Evolutionary conservation across 257 asterid genomes (phyloP).

Genomic region (Verbascum thapsus): DNA sequence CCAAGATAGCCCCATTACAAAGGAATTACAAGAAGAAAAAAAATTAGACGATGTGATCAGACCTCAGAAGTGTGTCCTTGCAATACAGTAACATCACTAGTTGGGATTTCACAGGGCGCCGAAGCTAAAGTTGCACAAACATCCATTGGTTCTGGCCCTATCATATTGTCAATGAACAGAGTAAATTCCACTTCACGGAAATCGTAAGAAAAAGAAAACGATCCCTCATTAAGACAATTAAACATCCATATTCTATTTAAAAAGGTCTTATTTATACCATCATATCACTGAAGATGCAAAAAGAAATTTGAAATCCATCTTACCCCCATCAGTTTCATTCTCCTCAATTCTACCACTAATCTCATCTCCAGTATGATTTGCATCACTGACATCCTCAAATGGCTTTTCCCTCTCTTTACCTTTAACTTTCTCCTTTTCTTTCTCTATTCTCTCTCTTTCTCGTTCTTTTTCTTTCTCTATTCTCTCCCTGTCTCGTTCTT

Average conservation of each 20-base stretch:
- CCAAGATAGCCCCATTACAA: slow-evolving; percentile 13
- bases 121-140: slow-evolving; percentile 59
- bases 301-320: slow-evolving; percentile 23
- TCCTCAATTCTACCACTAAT: slow-evolving; percentile 49
- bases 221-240: slow-evolving; percentile 21
- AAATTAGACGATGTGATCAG: slow-evolving; percentile 27
- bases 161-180: slow-evolving; percentile 32
- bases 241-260: slow-evolving; percentile 13
- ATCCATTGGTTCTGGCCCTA: slow-evolving; percentile 94
- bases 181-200: slow-evolving; percentile 29
- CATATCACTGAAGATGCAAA: slow-evolving; percentile 17
- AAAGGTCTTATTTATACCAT: slow-evolving; percentile 12
- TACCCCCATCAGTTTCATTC: slow-evolving; percentile 73
- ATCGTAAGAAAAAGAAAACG: slow-evolving; percentile 22
- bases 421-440: slow-evolving; percentile 53
- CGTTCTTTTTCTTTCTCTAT: slow-evolving; percentile 41
- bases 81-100: slow-evolving; percentile 67
- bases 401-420: slow-evolving; percentile 73
- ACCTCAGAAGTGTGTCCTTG: slow-evolving; percentile 99
- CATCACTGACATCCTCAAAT: slow-evolving; percentile 51
- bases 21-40: slow-evolving; percentile 8
- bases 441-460: slow-evolving; percentile 48
- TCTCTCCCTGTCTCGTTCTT: slow-evolving; percentile 50
- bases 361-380: slow-evolving; percentile 51
- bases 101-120: slow-evolving; percentile 67